Percentiles rank a stretch among this genome's conserved stretches.
Evolutionary conservation across 192 early-diverging fungal species (phyloP).

Genomic region (Endogone sp.): DNA sequence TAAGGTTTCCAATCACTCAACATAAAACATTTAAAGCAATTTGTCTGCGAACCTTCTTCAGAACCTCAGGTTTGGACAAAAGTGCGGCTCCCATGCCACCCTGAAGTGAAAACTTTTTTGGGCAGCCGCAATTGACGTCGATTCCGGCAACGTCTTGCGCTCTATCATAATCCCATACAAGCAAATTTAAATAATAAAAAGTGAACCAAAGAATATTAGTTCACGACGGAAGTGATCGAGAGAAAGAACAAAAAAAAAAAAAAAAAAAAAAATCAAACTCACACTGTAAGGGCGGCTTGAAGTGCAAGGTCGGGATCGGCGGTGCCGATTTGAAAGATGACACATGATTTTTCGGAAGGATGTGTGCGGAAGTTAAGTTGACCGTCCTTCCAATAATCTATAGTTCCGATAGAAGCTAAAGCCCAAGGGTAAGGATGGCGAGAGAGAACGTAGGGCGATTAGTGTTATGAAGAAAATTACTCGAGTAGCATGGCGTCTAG

Average conservation of each 20-base stretch:
- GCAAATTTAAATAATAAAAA: too few relatives aligned
- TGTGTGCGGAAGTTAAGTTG: slow-evolving; percentile 71
- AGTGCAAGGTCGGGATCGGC: slow-evolving; percentile 82
- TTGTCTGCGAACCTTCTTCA: slow-evolving; percentile 50
- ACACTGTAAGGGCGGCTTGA: slow-evolving; percentile 79
- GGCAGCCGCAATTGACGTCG: slow-evolving; percentile 98
- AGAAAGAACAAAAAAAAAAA: background rate
- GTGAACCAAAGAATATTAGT: background rate
- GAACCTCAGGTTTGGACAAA: slow-evolving; percentile 75
- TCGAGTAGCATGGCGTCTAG: too few relatives aligned
- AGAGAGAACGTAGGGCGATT: background rate
- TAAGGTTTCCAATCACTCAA: background rate
- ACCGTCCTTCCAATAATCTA: slow-evolving; percentile 70
- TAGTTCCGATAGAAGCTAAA: slow-evolving; percentile 60
- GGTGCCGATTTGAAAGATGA: slow-evolving; percentile 95
- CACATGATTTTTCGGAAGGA: slow-evolving; percentile 62
- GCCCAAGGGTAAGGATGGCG: background rate
- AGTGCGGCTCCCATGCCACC: slow-evolving; percentile 95
- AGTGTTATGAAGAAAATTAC: background rate
- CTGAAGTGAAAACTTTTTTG: slow-evolving; percentile 91
- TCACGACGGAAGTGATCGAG: background rate
- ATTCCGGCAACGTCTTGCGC: slow-evolving; percentile 83
- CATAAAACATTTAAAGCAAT: slow-evolving; percentile 1
- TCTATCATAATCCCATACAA: slow-evolving; percentile 29
- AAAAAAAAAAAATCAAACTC: slow-evolving; percentile 30